phyloP scores from a whole-genome alignment of 257 asterid genomes.

The Jacaranda copaia region DNA sequence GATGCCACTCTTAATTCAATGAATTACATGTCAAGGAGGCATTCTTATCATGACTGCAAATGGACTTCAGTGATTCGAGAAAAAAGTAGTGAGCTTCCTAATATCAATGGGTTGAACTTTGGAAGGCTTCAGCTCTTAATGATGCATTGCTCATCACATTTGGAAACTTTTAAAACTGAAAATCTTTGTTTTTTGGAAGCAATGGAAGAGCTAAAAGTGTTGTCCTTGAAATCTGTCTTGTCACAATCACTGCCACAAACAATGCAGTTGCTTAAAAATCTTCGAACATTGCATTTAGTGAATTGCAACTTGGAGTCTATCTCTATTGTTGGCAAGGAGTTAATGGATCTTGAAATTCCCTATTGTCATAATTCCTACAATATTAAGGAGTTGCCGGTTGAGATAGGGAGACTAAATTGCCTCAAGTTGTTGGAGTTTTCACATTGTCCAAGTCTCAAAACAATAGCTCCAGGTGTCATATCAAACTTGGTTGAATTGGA shows the following conservation, averaged over 20 bases:
- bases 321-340: constrained; percentile 17
- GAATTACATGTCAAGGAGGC: too few species aligned
- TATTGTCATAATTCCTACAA: neutral
- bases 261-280: neutral
- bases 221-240: too few species aligned
- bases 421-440: neutral
- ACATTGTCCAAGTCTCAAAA: accelerated
- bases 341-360: constrained; percentile 25
- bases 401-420: neutral
- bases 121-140: too few species aligned
- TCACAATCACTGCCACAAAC: too few species aligned
- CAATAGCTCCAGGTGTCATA: constrained; percentile 13
- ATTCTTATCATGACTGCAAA: too few species aligned
- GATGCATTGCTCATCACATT: neutral
- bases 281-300: neutral
- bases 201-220: too few species aligned
- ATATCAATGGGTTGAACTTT: too few species aligned
- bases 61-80: too few species aligned
- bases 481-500: constrained; percentile 21
- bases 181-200: too few species aligned
- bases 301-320: neutral
- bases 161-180: too few species aligned
- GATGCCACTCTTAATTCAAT: too few species aligned
- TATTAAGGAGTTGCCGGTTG: constrained; percentile 5
- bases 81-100: too few species aligned